Evolutionary conservation across 164 flowering plant species (phyloP).

Genomic region (Nymphaea colorata): DNA sequence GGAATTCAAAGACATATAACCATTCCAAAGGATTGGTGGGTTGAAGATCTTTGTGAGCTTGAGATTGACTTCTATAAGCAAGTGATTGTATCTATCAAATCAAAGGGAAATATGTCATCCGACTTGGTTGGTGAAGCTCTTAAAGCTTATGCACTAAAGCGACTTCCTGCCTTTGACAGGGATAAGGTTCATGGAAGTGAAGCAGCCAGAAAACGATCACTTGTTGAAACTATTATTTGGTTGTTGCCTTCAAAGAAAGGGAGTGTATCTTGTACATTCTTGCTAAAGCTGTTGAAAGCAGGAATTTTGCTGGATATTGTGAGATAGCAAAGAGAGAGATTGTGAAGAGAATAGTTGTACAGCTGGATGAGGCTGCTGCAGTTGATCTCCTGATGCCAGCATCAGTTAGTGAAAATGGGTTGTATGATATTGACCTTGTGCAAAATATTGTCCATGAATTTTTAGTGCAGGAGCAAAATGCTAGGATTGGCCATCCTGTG

Average conservation of each 20-base stretch:
- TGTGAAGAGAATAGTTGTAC: slow-evolving; percentile 33
- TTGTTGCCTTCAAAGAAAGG: slow-evolving; percentile 46
- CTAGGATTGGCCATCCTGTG: slow-evolving; percentile 9
- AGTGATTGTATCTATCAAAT: slow-evolving; percentile 39
- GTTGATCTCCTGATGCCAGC: slow-evolving; percentile 41
- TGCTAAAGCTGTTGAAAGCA: slow-evolving; percentile 45
- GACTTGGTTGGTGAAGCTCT: slow-evolving; percentile 57
- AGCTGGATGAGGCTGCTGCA: slow-evolving; percentile 58
- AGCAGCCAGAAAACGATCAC: slow-evolving; percentile 20
- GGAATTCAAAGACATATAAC: slow-evolving; percentile 51
- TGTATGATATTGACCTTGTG: slow-evolving; percentile 41
- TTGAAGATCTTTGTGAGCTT: slow-evolving; percentile 71
- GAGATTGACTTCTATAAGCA: slow-evolving; percentile 47
- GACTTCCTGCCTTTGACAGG: slow-evolving; percentile 47
- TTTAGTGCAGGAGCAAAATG: slow-evolving; percentile 23
- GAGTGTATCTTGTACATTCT: slow-evolving; percentile 42
- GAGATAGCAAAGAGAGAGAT: slow-evolving; percentile 32
- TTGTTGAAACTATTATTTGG: slow-evolving; percentile 46
- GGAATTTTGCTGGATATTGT: slow-evolving; percentile 37
- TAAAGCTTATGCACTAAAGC: slow-evolving; percentile 41
- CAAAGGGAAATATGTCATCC: slow-evolving; percentile 28
- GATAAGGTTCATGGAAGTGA: slow-evolving; percentile 44
- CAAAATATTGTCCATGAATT: slow-evolving; percentile 40
- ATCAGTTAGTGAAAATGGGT: slow-evolving; percentile 24
- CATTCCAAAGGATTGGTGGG: slow-evolving; percentile 79